A percentile compares a stretch with the other conserved stretches of the same genome.
phyloP scores from a whole-genome alignment of 2,329 filamentous ascomycete species.

The Furcasterigmium furcatum region DNA sequence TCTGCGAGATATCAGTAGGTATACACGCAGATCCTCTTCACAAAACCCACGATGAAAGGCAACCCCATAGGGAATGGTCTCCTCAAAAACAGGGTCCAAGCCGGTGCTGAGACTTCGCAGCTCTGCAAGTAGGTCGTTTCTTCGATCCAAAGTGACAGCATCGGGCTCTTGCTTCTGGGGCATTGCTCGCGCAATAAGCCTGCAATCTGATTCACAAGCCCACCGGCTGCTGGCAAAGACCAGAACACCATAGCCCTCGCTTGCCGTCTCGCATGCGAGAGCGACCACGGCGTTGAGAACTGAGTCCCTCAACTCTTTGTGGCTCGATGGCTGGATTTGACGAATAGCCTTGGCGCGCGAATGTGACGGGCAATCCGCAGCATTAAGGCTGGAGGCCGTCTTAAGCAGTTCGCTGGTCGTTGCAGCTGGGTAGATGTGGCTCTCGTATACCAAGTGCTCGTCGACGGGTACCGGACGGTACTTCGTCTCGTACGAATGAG shows the following conservation, averaged over 20 bases:
- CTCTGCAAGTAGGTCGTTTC: slow-evolving; percentile 63
- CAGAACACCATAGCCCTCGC: slow-evolving; percentile 66
- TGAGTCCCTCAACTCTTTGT: slow-evolving; percentile 61
- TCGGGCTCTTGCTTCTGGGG: slow-evolving; percentile 46
- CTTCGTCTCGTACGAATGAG: slow-evolving; percentile 68
- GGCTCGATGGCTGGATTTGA: slow-evolving; percentile 50
- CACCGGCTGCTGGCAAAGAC: slow-evolving; percentile 71
- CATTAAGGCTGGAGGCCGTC: slow-evolving; percentile 48
- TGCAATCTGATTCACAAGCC: slow-evolving; percentile 66
- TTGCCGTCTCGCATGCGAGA: slow-evolving; percentile 65
- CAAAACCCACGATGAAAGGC: slow-evolving; percentile 67
- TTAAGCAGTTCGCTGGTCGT: slow-evolving; percentile 57
- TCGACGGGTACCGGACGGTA: slow-evolving; percentile 75
- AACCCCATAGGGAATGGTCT: slow-evolving; percentile 63
- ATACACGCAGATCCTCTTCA: too few relatives aligned
- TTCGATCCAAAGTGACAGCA: slow-evolving; percentile 47
- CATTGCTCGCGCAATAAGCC: slow-evolving; percentile 64
- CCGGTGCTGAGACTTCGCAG: slow-evolving; percentile 63
- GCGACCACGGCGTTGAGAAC: slow-evolving; percentile 69
- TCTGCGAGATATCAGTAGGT: slow-evolving; percentile 20
- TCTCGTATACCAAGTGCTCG: slow-evolving; percentile 71
- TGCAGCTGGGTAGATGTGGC: slow-evolving; percentile 59
- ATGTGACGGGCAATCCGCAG: slow-evolving; percentile 25
- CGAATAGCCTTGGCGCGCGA: slow-evolving; percentile 34
- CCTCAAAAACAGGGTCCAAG: slow-evolving; percentile 61